Evolutionary conservation across 1,284 basidiomycete species (phyloP).

Genomic region (Boletus sp.): DNA sequence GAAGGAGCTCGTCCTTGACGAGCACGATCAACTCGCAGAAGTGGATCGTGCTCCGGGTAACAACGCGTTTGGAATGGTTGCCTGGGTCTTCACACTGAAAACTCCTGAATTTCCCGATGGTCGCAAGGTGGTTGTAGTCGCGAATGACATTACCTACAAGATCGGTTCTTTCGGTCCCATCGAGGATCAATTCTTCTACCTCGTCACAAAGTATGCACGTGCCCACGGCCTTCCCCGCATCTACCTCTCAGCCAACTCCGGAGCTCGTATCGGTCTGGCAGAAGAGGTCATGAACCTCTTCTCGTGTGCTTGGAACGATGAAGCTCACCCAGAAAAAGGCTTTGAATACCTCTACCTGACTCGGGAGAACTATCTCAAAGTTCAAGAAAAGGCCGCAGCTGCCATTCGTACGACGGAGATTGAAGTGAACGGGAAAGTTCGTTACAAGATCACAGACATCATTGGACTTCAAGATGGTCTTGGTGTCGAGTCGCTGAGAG

Average conservation of each 20-base stretch:
- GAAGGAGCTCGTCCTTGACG: conserved; percentile 90
- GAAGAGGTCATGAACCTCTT: conserved; percentile 91
- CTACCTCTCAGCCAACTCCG: conserved; percentile 98
- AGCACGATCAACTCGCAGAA: conserved; percentile 86
- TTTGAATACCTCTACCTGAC: conserved; percentile 96
- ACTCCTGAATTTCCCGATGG: conserved; percentile 95
- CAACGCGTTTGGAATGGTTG: conserved; percentile 97
- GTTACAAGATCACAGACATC: conserved; percentile 94
- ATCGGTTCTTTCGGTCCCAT: conserved; percentile 96
- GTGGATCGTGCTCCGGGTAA: conserved; percentile 90
- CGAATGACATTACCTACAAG: conserved; percentile 99
- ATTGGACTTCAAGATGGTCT: conserved; percentile 95
- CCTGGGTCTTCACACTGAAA: conserved; percentile 90
- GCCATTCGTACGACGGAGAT: conserved; percentile 83
- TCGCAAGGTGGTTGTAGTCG: conserved; percentile 84
- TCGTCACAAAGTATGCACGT: conserved; percentile 91
- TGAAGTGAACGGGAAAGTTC: conserved; percentile 79
- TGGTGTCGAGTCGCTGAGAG: conserved; percentile 96
- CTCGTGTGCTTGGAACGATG: conserved; percentile 88
- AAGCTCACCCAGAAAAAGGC: conserved; percentile 85
- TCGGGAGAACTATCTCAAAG: conserved; percentile 77
- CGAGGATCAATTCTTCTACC: conserved; percentile 97
- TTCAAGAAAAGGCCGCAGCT: conserved; percentile 76
- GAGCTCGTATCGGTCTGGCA: conserved; percentile 93
- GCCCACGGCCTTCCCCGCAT: conserved; percentile 86